Evolutionary conservation across 1,284 basidiomycete genomes (phyloP), one percentile per base, ranked within the genome.

Genomic region (Tausonia pullulans): DNA sequence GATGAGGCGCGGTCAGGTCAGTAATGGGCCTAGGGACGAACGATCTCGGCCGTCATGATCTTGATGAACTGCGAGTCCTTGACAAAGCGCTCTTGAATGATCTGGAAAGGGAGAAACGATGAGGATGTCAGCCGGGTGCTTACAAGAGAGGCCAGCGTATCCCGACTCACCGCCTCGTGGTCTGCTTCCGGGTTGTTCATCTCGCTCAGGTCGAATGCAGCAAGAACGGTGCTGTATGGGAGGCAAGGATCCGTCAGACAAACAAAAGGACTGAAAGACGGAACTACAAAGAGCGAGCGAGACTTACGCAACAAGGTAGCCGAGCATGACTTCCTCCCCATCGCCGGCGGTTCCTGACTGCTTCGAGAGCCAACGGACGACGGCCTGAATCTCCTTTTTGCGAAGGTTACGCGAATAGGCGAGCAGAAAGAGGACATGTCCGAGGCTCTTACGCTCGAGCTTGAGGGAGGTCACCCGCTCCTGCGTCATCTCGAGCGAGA

Each of bases 1-100:
- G 43, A 70, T 67, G 59, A 71, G 70, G 5, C 4, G 14, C 41
- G 44, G 13, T 2, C 27, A 27, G 27, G 27, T 27, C 27, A 27
- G 27, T 27, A 2, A 27, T 27, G 27, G 27, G 27, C 27, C 27
- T 2, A 27, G 27, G 4, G 10, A 66, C 65, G 1, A 10, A 66
- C 65, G 8, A 66, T 66, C 41, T 62, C 61, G 45, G 57, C 50
- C 43, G 61, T 60, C 65, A 66, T 66, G 54, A 63, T 58, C 44
- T 60, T 69, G 69, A 77, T 70, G 68, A 77, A 75, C 45, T 70
- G 65, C 11, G 70, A 67, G 69, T 78, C 74, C 52, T 65, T 59
- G 60, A 71, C 69, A 52, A 72, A 70, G 4, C 63, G 64, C 48
- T 69, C 63, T 7, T 69, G 61, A 8, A 66, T 44, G 53, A 63